phyloP scores from a whole-genome alignment of 2,329 filamentous ascomycete species.

The Sordariomycetes sp. region DNA sequence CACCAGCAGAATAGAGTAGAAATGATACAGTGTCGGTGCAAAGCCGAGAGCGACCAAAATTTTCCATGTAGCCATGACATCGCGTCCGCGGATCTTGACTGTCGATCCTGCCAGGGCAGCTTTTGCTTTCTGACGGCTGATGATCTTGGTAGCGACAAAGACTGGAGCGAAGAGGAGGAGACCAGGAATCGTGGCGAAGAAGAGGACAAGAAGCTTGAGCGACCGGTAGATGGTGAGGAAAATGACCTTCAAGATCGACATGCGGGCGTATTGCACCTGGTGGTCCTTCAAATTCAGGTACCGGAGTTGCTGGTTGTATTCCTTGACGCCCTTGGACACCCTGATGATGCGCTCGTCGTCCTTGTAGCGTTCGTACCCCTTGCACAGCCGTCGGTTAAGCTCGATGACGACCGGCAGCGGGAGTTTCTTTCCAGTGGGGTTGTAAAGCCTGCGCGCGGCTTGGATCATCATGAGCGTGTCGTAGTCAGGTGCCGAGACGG shows the following conservation, averaged over 20 bases:
- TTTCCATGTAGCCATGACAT: conserved; percentile 94
- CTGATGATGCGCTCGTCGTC: conserved; percentile 75
- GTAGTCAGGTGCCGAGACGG: conserved; percentile 86
- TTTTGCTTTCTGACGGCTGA: conserved; percentile 72
- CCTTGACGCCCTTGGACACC: conserved; percentile 65
- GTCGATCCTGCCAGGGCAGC: conserved; percentile 77
- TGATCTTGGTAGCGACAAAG: conserved; percentile 74
- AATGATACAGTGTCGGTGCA: conserved; percentile 71
- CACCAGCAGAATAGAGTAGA: conserved; percentile 68
- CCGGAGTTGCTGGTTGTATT: conserved; percentile 80
- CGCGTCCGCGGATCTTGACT: conserved; percentile 79
- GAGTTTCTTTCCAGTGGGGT: conserved; percentile 86
- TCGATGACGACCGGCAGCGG: conserved; percentile 89
- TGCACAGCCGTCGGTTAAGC: conserved; percentile 81
- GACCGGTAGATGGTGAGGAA: conserved; percentile 72
- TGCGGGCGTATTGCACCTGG: conserved; percentile 84
- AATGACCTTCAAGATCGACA: conserved; percentile 69
- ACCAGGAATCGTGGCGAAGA: conserved; percentile 76
- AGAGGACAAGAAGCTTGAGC: conserved; percentile 66
- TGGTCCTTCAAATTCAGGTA: conserved; percentile 86
- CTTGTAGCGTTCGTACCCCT: conserved; percentile 89
- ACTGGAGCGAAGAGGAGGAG: conserved; percentile 81
- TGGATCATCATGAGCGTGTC: conserved; percentile 96
- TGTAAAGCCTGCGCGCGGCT: conserved; percentile 86
- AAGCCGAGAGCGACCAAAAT: conserved; percentile 79